Conservation (phyloP, 768 basidiomycete species). For the Amanita pallidorosea region DNA sequence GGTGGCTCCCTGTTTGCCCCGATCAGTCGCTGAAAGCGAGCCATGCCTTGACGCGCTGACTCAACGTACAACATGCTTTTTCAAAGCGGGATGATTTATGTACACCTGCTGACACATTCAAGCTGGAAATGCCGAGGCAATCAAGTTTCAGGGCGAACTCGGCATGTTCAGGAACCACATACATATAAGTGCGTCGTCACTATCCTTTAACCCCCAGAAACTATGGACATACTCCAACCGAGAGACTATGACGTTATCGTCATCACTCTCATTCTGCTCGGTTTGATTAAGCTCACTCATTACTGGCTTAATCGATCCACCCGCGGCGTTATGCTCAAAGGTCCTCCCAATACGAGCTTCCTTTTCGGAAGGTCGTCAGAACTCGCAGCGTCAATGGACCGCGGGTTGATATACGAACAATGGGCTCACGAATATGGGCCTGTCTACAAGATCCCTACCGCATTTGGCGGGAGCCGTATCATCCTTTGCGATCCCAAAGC, state of each 20-base stretch:
- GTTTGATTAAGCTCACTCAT: conserved; percentile 4
- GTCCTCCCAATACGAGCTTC: conserved; percentile 30
- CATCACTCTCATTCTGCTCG: neutral
- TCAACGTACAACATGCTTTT: no score
- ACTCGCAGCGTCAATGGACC: conserved; percentile 17
- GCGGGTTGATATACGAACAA: conserved; percentile 19
- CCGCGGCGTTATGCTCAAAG: conserved; percentile 20
- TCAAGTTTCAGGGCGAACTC: no score
- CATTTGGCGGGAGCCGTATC: conserved; percentile 12
- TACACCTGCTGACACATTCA: no score
- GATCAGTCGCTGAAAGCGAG: no score
- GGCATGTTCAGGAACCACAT: no score
- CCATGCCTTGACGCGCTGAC: no score
- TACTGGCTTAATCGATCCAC: conserved; percentile 7
- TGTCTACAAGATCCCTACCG: conserved; percentile 11
- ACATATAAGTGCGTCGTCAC: no score
- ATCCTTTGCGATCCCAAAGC: conserved; percentile 18
- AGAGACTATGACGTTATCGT: neutral
- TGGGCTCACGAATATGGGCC: conserved; percentile 17
- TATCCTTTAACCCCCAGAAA: no score
- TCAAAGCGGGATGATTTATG: no score
- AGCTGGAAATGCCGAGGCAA: no score
- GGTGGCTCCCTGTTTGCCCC: no score
- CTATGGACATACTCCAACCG: neutral
- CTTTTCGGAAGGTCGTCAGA: conserved; percentile 29